Conservation (phyloP, 805 yeast species). For the Lipomyces starkeyi region DNA sequence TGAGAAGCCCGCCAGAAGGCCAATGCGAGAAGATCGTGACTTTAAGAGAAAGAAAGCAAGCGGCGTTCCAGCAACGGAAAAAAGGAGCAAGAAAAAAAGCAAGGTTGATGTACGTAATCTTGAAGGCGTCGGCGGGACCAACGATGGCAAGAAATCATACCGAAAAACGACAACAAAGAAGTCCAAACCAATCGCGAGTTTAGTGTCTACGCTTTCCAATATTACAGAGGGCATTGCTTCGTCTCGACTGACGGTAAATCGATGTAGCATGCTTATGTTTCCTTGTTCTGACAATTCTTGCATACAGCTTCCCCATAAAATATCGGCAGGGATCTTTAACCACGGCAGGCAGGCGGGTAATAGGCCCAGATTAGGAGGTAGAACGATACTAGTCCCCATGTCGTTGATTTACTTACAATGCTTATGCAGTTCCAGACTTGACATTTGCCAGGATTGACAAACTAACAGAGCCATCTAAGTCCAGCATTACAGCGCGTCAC, state of each 20-base stretch:
- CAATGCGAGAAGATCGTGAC: constrained; percentile 4
- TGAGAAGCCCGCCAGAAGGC: constrained; percentile 13
- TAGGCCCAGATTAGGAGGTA: not conserved
- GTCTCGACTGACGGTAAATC: constrained; percentile 9
- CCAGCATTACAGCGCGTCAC: not conserved
- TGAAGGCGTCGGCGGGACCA: not conserved
- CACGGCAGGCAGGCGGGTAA: not conserved
- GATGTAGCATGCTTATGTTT: not conserved
- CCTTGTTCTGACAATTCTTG: not conserved
- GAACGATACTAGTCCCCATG: not conserved
- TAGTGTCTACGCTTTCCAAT: not conserved
- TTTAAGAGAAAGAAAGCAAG: not conserved
- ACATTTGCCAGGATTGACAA: constrained; percentile 4
- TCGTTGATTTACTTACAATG: not conserved
- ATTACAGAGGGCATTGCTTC: not conserved
- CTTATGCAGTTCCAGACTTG: constrained; percentile 9
- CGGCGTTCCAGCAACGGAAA: not conserved
- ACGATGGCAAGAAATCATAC: constrained; percentile 3
- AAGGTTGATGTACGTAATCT: not conserved
- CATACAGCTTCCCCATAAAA: not conserved
- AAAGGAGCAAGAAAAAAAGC: not conserved
- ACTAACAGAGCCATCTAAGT: not conserved
- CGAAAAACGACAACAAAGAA: not conserved
- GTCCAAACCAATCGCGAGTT: not conserved
- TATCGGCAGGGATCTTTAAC: constrained; percentile 4